A percentile compares a stretch with the other conserved stretches of the same genome.
Conservation (phyloP, 805 yeast species). For the Schwanniomyces yamadae region DNA sequence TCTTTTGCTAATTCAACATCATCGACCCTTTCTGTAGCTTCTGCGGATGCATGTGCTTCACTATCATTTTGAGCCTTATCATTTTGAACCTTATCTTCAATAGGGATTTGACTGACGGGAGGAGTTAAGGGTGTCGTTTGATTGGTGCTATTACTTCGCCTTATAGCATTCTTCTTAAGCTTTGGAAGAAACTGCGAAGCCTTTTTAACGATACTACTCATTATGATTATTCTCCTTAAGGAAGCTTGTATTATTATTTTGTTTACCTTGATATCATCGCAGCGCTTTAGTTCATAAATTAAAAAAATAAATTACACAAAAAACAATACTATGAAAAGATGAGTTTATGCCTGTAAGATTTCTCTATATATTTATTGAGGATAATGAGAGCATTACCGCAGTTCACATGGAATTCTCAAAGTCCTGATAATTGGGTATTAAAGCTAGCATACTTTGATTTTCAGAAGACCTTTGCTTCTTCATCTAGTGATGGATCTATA, state of each 20-base stretch:
- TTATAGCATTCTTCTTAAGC: slow-evolving; percentile 25
- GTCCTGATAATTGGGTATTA: slow-evolving; percentile 53
- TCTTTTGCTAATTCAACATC: not conserved
- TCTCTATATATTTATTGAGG: not conserved
- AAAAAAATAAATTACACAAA: not conserved
- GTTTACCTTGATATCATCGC: too few species aligned
- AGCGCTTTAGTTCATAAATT: too few species aligned
- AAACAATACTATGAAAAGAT: not conserved
- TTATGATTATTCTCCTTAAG: too few species aligned
- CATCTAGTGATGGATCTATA: slow-evolving; percentile 50
- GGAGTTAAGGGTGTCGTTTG: slow-evolving; percentile 4
- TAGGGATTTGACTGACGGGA: slow-evolving; percentile 4
- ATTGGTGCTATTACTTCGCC: slow-evolving; percentile 8
- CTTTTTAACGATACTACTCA: slow-evolving; percentile 49
- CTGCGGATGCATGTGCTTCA: not conserved
- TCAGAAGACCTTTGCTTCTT: slow-evolving; percentile 37
- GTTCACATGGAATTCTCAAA: slow-evolving; percentile 11
- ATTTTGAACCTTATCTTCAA: not conserved
- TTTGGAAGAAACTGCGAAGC: slow-evolving; percentile 70
- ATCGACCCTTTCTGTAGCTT: not conserved
- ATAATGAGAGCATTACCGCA: slow-evolving; percentile 7
- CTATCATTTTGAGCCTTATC: not conserved
- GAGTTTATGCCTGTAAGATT: too few species aligned
- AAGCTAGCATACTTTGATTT: slow-evolving; percentile 32
- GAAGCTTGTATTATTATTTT: too few species aligned